A percentile compares a stretch with the other conserved stretches of the same genome.
Conservation (phyloP, 2,329 filamentous ascomycete species). For the Didymella sp. region DNA sequence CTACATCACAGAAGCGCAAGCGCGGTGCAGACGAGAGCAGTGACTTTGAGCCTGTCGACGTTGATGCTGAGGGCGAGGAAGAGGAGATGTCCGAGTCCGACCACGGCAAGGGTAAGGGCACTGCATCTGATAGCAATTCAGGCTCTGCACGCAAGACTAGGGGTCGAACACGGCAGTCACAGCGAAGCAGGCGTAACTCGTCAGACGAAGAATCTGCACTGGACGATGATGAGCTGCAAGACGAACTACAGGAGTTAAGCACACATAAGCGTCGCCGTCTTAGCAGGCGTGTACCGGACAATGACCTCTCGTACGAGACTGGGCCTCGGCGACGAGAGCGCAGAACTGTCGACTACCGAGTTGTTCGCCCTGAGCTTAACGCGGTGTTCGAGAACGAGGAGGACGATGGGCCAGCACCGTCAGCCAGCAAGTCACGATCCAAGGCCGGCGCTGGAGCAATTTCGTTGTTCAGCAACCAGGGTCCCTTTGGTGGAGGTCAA, state of each 20-base stretch:
- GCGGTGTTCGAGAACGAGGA: slow-evolving; percentile 78
- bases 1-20: slow-evolving; percentile 43
- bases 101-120: slow-evolving; percentile 51
- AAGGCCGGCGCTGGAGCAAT: slow-evolving; percentile 62
- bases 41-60: slow-evolving; percentile 67
- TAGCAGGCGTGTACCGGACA: slow-evolving; percentile 46
- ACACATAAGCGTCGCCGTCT: slow-evolving; percentile 55
- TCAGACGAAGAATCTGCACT: slow-evolving; percentile 58
- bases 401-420: slow-evolving; percentile 71
- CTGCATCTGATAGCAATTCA: slow-evolving; percentile 49
- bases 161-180: slow-evolving; percentile 53
- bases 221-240: slow-evolving; percentile 57
- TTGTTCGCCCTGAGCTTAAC: slow-evolving; percentile 75
- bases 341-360: slow-evolving; percentile 79
- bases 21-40: slow-evolving; percentile 63
- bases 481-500: slow-evolving; percentile 89
- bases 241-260: slow-evolving; percentile 65
- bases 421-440: slow-evolving; percentile 71
- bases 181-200: slow-evolving; percentile 56
- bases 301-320: slow-evolving; percentile 60
- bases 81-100: slow-evolving; percentile 63
- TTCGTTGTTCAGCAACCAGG: slow-evolving; percentile 88
- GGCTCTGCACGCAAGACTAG: slow-evolving; percentile 58
- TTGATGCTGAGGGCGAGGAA: slow-evolving; percentile 62
- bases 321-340: slow-evolving; percentile 69